Evolutionary conservation across 257 asterid species (phyloP), one percentile per base, ranked within the genome.

Genomic region (Solanum pennellii): DNA sequence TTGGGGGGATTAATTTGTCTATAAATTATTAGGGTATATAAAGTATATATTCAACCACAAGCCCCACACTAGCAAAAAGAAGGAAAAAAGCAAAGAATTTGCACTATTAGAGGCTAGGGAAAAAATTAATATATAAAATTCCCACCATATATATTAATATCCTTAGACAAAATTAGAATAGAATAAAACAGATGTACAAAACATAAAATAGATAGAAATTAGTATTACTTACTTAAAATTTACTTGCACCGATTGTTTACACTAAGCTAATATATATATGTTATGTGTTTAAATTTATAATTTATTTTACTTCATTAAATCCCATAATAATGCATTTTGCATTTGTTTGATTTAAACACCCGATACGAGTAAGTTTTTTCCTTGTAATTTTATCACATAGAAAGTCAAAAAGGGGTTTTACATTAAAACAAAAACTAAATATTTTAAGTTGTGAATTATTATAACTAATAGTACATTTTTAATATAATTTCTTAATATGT

Each of bases 31-130:
- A 49, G 44, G 33, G 29, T 29, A 18, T 82, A 25, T 49, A 49
- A 49, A 82, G 85, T 20, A 49, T 82, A 82, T 82, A 31, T 82
- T 82, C 85, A 82, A 82, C 85, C 71, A 82, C 69, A 56, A 49
- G 29, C 85, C 11, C 69, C 69, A 49, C 71, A 82, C 21, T 29
- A 82, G 6, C 42, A 9, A 49, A 82, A 82, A 80, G 12, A 47
- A 49, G 6, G 42, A 49, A 18, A 41, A 42, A 49, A 20, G 21
- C 20, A 47, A 82, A 49, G 45, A 49, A 49, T 20, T 82, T 80
- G 41, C 85, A 82, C 85, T 47, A 31, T 18, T 82, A 82, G 85
- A 82, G 45, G 85, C 68, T 47, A 80, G 29, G 85, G 20, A 74
- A 76, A 76, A 76, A n/a, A 12, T n/a, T 23, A 21, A 39, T 39